Conservation (phyloP, 1,139 yeast genomes). For the Schwanniomyces etchellsii region DNA sequence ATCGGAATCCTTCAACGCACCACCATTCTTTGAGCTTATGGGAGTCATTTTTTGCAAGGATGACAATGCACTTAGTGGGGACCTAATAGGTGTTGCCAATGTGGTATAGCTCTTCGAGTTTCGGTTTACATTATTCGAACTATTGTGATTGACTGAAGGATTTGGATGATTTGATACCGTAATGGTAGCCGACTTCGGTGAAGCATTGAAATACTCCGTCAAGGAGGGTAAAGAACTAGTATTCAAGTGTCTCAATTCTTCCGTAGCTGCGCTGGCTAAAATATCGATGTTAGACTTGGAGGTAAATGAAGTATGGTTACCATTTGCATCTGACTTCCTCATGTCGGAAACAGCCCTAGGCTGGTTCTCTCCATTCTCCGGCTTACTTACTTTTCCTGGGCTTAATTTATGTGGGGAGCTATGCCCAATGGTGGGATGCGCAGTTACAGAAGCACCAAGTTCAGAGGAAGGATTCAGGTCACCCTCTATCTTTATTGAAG, state of each 20-base stretch:
- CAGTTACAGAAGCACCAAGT: background rate
- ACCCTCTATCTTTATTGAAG: background rate
- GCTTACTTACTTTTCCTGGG: background rate
- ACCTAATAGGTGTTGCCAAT: slow-evolving; percentile 6
- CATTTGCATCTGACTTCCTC: background rate
- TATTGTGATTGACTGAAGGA: slow-evolving; percentile 2
- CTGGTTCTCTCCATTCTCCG: background rate
- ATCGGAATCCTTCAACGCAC: slow-evolving; percentile 39
- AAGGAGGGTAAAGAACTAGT: slow-evolving; percentile 63
- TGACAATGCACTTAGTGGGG: slow-evolving; percentile 27
- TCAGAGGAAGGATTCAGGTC: background rate
- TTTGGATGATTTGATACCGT: background rate
- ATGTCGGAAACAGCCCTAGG: background rate
- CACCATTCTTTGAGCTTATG: slow-evolving; percentile 20
- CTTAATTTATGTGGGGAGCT: background rate
- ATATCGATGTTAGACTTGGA: slow-evolving; percentile 61
- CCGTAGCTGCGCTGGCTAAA: slow-evolving; percentile 77
- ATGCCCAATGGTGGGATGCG: background rate
- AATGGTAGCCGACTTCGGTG: slow-evolving; percentile 4
- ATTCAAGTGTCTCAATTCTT: slow-evolving; percentile 54
- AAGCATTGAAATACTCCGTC: slow-evolving; percentile 45
- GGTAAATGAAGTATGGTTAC: background rate
- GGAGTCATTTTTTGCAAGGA: slow-evolving; percentile 56
- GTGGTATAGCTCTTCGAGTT: slow-evolving; percentile 12
- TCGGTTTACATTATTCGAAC: background rate